Evolutionary conservation across 345 rosid genomes (phyloP).

Genomic region (Lenwebbia sp.): DNA sequence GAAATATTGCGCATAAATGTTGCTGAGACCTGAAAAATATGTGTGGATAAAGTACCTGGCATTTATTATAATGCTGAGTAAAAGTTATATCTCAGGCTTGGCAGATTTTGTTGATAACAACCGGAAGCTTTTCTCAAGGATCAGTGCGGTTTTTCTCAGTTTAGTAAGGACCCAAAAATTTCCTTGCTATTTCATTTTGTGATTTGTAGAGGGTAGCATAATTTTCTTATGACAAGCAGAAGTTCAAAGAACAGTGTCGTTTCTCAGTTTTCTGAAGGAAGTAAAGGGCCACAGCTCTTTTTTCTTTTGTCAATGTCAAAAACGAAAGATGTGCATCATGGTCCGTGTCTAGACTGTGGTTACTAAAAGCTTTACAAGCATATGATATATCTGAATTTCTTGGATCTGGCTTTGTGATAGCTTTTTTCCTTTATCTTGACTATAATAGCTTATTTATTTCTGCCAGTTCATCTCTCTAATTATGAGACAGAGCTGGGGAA

Average conservation of each 20-base stretch:
- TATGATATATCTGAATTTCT: neutral
- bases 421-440: neutral
- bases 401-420: neutral
- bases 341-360: neutral
- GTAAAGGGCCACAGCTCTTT: neutral
- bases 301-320: neutral
- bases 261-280: neutral
- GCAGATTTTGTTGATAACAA: slow-evolving; percentile 62
- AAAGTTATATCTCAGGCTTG: slow-evolving; percentile 34
- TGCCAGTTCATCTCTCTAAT: neutral
- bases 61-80: neutral
- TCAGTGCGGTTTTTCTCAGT: slow-evolving; percentile 62
- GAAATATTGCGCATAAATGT: neutral
- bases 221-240: neutral
- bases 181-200: neutral
- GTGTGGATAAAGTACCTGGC: neutral
- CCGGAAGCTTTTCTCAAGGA: slow-evolving; percentile 49
- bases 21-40: neutral
- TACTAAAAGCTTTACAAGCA: neutral
- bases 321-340: neutral
- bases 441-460: neutral
- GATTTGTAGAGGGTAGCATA: neutral
- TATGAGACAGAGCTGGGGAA: neutral
- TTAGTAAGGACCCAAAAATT: slow-evolving; percentile 28
- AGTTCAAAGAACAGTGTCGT: neutral